phyloP scores from a whole-genome alignment of 2,329 filamentous ascomycete genomes.

The Ceratocystis albifundus region DNA sequence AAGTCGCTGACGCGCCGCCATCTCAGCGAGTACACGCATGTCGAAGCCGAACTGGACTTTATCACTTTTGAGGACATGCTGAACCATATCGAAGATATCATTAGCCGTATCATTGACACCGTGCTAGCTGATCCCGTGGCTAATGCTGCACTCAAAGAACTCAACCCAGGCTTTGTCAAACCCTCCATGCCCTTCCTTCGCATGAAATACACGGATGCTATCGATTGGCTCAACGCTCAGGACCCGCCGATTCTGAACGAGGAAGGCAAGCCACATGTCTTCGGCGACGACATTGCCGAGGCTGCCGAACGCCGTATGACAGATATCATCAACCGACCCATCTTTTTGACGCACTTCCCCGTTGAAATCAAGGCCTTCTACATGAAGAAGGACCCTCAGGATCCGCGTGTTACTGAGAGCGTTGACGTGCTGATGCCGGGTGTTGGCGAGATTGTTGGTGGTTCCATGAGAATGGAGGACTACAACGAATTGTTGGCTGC shows the following conservation, averaged over 20 bases:
- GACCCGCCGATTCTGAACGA: slow-evolving; percentile 74
- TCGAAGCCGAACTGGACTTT: slow-evolving; percentile 93
- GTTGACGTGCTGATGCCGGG: slow-evolving; percentile 82
- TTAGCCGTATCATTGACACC: slow-evolving; percentile 74
- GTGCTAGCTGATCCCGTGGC: slow-evolving; percentile 62
- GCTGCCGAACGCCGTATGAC: slow-evolving; percentile 96
- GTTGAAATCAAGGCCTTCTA: slow-evolving; percentile 98
- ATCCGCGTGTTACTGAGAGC: slow-evolving; percentile 77
- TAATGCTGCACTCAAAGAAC: slow-evolving; percentile 62
- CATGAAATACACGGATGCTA: slow-evolving; percentile 90
- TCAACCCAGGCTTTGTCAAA: slow-evolving; percentile 81
- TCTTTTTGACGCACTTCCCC: slow-evolving; percentile 95
- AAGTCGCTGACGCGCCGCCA: slow-evolving; percentile 91
- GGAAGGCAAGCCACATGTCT: slow-evolving; percentile 76
- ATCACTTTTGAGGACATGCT: slow-evolving; percentile 87
- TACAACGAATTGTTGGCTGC: slow-evolving; percentile 81
- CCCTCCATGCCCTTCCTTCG: slow-evolving; percentile 80
- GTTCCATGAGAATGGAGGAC: slow-evolving; percentile 89
- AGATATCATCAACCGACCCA: slow-evolving; percentile 86
- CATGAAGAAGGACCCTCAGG: slow-evolving; percentile 79
- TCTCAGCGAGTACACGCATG: slow-evolving; percentile 89
- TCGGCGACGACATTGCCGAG: slow-evolving; percentile 96
- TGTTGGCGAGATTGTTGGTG: slow-evolving; percentile 93
- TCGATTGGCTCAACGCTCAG: slow-evolving; percentile 83
- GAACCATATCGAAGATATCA: slow-evolving; percentile 70